Base-by-base conservation (phyloP, 768 basidiomycete species). In the Suillus cothurnatus region DNA sequence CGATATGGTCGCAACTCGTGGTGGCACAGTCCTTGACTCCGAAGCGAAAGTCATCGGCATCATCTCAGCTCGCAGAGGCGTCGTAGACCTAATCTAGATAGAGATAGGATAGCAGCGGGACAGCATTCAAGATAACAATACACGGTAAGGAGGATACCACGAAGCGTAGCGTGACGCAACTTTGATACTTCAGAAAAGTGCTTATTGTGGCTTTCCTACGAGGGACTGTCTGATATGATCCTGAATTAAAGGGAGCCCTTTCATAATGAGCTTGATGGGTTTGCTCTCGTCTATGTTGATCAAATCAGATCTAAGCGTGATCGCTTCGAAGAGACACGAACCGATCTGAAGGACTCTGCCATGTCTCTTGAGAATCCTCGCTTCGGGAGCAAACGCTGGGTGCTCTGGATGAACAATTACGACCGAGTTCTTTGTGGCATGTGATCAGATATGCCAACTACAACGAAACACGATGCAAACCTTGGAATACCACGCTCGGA, bases 231-330 rank as follows among this genome's bases (percentile, higher is more conserved):
- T 81, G 60, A 93, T 80, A 67, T 88, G 88, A 8, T 82, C 71
- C 61, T 86, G 77, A 68, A 94, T 90, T 34, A 82, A 78, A 2
- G 90, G 89, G 60, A 94, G 77, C 8, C 87, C 88, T 65, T 81
- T 80, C 39, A 85, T 84, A 57, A 94, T 85, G n/a, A 93, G 85
- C 71, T 88, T 88, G 68, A 92, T 84, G n/a, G 92, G 86, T 71
- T 91, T 88, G 43, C 83, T 78, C 75, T 92, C 88, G 32, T 88
- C 92, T 93, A 66, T 12, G 31, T 45, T 31, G 32, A 47, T 55
- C 31, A 26, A 41, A 41, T 59, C 19, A 59, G 58, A 59, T 14
- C 17, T 31, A 28, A n/a, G 11, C 12, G 23, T 32, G 53, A 17
- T 21, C 8, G 14, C 14, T 31, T 34, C n/a, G 5, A 14, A 63